Percentiles rank a stretch among this genome's conserved stretches.
These are phyloP conservation scores for Leccinellum rugosiceps DNA, from an alignment of 768 basidiomycete genomes.

Conservation along the genomic window DNA sequence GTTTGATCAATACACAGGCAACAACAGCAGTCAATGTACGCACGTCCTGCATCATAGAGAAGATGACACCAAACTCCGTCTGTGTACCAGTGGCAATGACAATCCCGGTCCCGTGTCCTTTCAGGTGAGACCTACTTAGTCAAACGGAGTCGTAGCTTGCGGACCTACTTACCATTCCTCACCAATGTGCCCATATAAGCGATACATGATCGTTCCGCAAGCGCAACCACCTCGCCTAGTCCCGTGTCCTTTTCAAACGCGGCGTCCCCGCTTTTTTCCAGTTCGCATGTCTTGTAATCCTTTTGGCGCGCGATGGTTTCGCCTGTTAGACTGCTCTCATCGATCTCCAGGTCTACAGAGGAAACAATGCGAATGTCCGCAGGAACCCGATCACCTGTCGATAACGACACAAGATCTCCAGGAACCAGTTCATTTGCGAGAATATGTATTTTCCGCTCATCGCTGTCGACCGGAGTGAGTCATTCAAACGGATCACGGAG, in stretches of 20 bases:
- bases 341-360: constrained; percentile 87
- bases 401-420: constrained; percentile 86
- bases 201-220: constrained; percentile 84
- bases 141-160: not conserved
- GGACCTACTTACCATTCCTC: constrained; percentile 60
- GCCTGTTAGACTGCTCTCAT: constrained; percentile 93
- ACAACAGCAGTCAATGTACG: constrained; percentile 12
- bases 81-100: constrained; percentile 83
- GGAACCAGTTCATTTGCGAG: constrained; percentile 97
- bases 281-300: constrained; percentile 50
- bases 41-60: constrained; percentile 98
- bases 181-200: constrained; percentile 97
- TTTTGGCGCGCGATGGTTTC: constrained; percentile 85
- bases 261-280: constrained; percentile 27
- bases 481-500: not conserved
- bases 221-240: constrained; percentile 42
- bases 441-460: constrained; percentile 67
- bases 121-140: not conserved
- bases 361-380: constrained; percentile 84
- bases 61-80: constrained; percentile 95
- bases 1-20: not conserved
- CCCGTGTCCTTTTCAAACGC: constrained; percentile 31
- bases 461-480: constrained; percentile 6
- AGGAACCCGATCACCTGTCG: constrained; percentile 90
- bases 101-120: constrained; percentile 79